Base-by-base conservation (phyloP, 306 rosid species). In the Betula pendula region DNA sequence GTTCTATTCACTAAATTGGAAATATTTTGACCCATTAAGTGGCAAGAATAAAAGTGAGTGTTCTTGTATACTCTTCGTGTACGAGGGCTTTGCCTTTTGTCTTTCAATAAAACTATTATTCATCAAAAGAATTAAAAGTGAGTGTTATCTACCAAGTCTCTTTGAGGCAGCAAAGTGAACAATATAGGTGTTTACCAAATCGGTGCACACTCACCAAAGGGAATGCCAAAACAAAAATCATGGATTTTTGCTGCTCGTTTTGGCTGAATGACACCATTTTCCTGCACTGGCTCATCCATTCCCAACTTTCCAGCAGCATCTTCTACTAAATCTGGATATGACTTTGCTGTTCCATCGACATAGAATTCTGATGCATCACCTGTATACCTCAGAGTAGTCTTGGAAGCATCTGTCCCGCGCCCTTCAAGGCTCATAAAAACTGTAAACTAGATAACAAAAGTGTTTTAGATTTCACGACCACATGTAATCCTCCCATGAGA, bases 151-250 rank as follows among this genome's bases (percentile, higher is more conserved):
- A 33, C 49, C 53, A 70, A 67, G 52, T 79, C 51, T 25, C 76
- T 49, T 52, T 29, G 11, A 59, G 20, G 47, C 67, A 73, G 16
- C 2, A 4, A 66, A 66, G 6, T 38, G 3, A 9, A 66, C 48
- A 66, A 38, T 10, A 16, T 6, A 35, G 16, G 27, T 66, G 24
- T 38, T 38, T 19, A 12, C 40, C 78, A 68, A 81, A 77, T 53
- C 53, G 24, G 48, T 73, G 59, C 73, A 78, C 72, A 83, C 90
- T 84, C 70, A 89, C 98, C 98, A 74, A 89, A 94, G 50, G 98
- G 98, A 82, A 94, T 92, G 72, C 97, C 98, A 17, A 94, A 94
- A 85, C 98, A 94, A 80, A 94, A 94, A 81, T 94, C 98, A 84
- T 94, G 98, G 75, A 94, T 85, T 85, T 89, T 92, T 3, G 97